These are phyloP conservation scores for Metroxylon sagu DNA, from an alignment of 176 grass and related monocot species.

Conservation along the genomic window DNA sequence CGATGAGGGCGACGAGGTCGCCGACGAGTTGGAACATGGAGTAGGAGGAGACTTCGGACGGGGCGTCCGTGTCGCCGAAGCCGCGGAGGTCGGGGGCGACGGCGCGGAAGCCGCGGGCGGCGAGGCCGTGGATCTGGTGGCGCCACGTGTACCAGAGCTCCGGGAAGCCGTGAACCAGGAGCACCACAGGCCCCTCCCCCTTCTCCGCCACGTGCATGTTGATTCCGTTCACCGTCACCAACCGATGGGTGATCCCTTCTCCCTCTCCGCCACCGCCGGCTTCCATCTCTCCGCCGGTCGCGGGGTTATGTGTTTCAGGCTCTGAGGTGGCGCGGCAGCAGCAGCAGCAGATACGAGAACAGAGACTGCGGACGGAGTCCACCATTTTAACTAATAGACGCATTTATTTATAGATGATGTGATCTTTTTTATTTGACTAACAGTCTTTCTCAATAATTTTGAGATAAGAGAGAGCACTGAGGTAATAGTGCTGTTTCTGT, in stretches of 20 bases:
- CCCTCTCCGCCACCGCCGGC: background rate
- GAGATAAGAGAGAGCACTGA: too few relatives aligned
- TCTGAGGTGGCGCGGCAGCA: too few relatives aligned
- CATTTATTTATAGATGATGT: too few relatives aligned
- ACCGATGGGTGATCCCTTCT: constrained; percentile 21
- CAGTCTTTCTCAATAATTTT: too few relatives aligned
- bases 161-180: constrained; percentile 40
- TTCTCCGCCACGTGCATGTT: constrained; percentile 44
- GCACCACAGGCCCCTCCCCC: constrained; percentile 25
- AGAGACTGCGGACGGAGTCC: too few relatives aligned
- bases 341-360: too few relatives aligned
- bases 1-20: constrained; percentile 41
- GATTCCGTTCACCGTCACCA: constrained; percentile 29
- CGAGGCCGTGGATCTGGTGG: constrained; percentile 33
- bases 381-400: too few relatives aligned
- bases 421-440: too few relatives aligned
- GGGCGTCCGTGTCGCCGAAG: constrained; percentile 36
- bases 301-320: too few relatives aligned
- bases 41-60: constrained; percentile 8
- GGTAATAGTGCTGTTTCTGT: too few relatives aligned
- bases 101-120: constrained; percentile 23
- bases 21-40: constrained; percentile 40
- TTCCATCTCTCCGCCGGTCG: background rate
- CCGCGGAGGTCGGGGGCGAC: constrained; percentile 41
- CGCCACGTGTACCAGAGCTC: constrained; percentile 53